Evolutionary conservation across 1,284 basidiomycete species (phyloP), one percentile per base, ranked within the genome.

Genomic region (Neolentinus lepideus): DNA sequence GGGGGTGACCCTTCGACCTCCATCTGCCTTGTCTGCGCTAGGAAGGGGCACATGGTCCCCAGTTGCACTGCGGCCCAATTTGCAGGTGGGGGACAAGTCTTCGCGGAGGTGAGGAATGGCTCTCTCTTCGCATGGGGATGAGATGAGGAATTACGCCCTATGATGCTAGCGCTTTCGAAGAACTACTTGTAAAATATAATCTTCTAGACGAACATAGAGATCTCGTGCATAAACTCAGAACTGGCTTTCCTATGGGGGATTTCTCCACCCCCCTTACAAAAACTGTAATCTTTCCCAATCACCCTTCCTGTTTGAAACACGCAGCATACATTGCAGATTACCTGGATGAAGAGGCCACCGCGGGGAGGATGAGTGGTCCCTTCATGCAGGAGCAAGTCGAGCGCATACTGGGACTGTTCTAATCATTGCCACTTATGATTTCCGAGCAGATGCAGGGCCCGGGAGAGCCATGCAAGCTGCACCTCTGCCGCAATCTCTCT

Each of bases 221-320:
- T 3, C 67, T 76, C 2, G 54, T 64, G 2, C 1, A 48, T 0
- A 68, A 68, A 33, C 56, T 74, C 0, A n/a, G n/a, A n/a, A n/a
- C n/a, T n/a, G n/a, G n/a, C n/a, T n/a, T n/a, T n/a, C n/a, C n/a
- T n/a, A n/a, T n/a, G n/a, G n/a, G n/a, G n/a, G n/a, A n/a, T n/a
- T n/a, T n/a, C n/a, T n/a, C n/a, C n/a, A n/a, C n/a, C n/a, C n/a
- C n/a, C n/a, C n/a, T n/a, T n/a, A n/a, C n/a, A n/a, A n/a, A n/a
- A n/a, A n/a, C n/a, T n/a, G n/a, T n/a, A n/a, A n/a, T n/a, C n/a
- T n/a, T n/a, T n/a, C n/a, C n/a, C n/a, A n/a, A n/a, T n/a, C n/a
- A n/a, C n/a, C n/a, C n/a, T n/a, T n/a, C n/a, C n/a, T n/a, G n/a
- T n/a, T n/a, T n/a, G n/a, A n/a, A n/a, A n/a, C n/a, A n/a, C n/a